A percentile compares a stretch with the other conserved stretches of the same genome.
Conservation (phyloP, 1,284 basidiomycete genomes). For the Thelephora terrestris region DNA sequence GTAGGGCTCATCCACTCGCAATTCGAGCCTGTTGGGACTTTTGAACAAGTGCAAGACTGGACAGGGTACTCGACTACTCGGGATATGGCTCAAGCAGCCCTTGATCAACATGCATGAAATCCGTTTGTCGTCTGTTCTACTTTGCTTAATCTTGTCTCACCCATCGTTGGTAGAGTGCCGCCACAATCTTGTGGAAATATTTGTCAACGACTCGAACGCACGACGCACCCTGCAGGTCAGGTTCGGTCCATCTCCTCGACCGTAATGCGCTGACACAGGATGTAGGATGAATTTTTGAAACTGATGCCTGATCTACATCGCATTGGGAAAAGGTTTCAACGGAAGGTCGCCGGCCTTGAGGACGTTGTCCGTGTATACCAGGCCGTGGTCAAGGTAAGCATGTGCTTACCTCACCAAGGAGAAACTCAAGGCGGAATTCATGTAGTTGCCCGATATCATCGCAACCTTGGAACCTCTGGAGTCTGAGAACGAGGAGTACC, state of each 20-base stretch:
- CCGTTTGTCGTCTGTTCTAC: slow-evolving; percentile 36
- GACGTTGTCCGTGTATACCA: slow-evolving; percentile 97
- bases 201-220: slow-evolving; percentile 71
- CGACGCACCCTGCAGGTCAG: slow-evolving; percentile 66
- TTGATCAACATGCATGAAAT: slow-evolving; percentile 93
- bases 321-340: slow-evolving; percentile 89
- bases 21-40: slow-evolving; percentile 82
- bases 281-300: slow-evolving; percentile 78
- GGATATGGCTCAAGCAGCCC: slow-evolving; percentile 95
- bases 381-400: slow-evolving; percentile 54
- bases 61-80: slow-evolving; percentile 87
- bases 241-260: neutral
- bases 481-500: slow-evolving; percentile 35
- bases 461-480: slow-evolving; percentile 47
- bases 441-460: slow-evolving; percentile 43
- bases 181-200: slow-evolving; percentile 81
- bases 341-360: slow-evolving; percentile 76
- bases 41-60: slow-evolving; percentile 95
- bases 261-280: neutral
- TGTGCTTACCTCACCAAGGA: neutral
- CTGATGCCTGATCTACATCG: slow-evolving; percentile 93
- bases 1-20: slow-evolving; percentile 19
- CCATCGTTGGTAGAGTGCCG: slow-evolving; percentile 47
- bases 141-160: neutral
- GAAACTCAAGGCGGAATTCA: neutral